Base-by-base conservation (phyloP, 805 yeast species). In the Sugiyamaella smithiae region DNA sequence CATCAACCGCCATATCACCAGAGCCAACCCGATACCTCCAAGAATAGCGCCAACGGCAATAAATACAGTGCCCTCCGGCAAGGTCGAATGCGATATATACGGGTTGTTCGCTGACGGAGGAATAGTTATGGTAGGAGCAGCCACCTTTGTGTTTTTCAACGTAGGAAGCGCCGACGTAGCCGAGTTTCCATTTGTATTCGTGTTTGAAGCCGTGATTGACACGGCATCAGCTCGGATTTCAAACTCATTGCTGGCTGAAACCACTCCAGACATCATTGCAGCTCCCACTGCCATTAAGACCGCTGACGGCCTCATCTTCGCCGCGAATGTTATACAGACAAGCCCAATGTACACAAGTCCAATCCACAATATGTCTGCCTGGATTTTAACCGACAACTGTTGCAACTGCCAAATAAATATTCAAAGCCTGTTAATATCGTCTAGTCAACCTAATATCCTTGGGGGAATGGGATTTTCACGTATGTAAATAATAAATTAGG, bases 11-110 rank as follows among this genome's bases (percentile, higher is more conserved):
- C 84, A 82, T 11, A 72, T 54, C 8, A 76, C 54, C 33, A 84
- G 71, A 1, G 72, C 73, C 2, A 82, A 53, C 17, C 82, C 65
- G 3, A 85, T 67, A 32, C 79, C 81, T 0, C 82, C 86, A 3
- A 82, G 79, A 32, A 82, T 72, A 8, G 84, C 71, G 1, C 95
- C 96, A 37, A 87, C 84, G 0, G 86, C 84, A 45, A 88, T 88
- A 67, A 87, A 88, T 2, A 88, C 89, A 0, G 93, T 84, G 1
- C 96, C 96, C 41, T 78, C 74, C 1, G 89, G 87, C 40, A 73
- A 71, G 17, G 61, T 61, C 4, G 80, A 66, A 40, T 69, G 65
- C 56, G 75, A 66, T 16, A 88, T 71, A 58, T 75, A 81, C 8
- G 96, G 96, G 64, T 88, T 88, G 43, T 74, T 67, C 14, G 57